Conservation (phyloP, 2,329 filamentous ascomycete genomes). For the Lojkania enalia region DNA sequence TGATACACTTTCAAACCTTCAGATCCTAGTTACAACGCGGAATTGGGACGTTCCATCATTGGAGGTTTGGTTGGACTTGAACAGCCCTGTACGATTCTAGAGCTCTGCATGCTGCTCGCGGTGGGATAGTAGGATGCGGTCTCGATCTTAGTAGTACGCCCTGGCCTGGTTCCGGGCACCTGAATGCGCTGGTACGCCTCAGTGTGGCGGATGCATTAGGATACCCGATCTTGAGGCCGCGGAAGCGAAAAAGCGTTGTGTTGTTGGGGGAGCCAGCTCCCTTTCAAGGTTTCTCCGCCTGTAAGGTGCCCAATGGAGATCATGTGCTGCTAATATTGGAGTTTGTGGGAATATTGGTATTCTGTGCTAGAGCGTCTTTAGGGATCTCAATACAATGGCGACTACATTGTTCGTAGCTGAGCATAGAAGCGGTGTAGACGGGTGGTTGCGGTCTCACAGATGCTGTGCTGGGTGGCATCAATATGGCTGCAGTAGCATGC, state of each 20-base stretch:
- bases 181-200: not conserved
- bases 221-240: not conserved
- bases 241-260: not conserved
- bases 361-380: conserved; percentile 6
- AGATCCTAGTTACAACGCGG: too few relatives aligned
- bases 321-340: conserved; percentile 23
- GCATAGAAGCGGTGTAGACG: conserved; percentile 35
- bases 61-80: too few relatives aligned
- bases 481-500: conserved; percentile 33
- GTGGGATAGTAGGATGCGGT: too few relatives aligned
- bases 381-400: conserved; percentile 27
- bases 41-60: too few relatives aligned
- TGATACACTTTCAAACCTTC: too few relatives aligned
- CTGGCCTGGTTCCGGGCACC: too few relatives aligned
- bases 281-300: not conserved
- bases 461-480: conserved; percentile 36
- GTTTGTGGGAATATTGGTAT: not conserved
- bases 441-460: conserved; percentile 28
- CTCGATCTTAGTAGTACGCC: too few relatives aligned
- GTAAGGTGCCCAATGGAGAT: conserved; percentile 27
- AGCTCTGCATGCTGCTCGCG: too few relatives aligned
- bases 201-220: not conserved
- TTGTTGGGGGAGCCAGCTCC: too few relatives aligned
- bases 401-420: conserved; percentile 15
- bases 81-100: too few relatives aligned